Base-by-base conservation (phyloP, 768 basidiomycete genomes). In the Lyophyllum semitale region DNA sequence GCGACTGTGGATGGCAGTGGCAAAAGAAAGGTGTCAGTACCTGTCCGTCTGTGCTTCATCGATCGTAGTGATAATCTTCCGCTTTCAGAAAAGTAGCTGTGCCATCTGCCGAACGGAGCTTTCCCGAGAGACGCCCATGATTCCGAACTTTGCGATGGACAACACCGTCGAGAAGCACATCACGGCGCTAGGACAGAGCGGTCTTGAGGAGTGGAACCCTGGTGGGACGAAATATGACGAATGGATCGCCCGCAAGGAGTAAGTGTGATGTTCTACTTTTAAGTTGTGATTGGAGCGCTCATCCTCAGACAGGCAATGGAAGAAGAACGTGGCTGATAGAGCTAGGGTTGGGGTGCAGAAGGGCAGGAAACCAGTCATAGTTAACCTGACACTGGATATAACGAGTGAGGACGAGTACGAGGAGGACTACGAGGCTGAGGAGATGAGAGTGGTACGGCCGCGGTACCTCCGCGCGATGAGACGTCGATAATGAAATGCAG, bases 121-220 rank as follows among this genome's bases (percentile, higher is more conserved):
- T 33, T 64, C 71, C 3, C 53, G 43, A 13, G 57, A 59, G 8
- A 68, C 60, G 9, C 80, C 85, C 1, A 74, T 91, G 68, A 77
- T 88, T 59, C 84, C 87, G 0, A 90, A 90, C 65, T 81, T 84
- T 63, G 65, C 78, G 1, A 70, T 86, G 59, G 87, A 91, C 62
- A 83, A 74, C 59, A 68, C 77, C 17, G 80, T 91, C 3, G 82
- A 81, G 54, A 83, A 77, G 62, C 81, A 90, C 60, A 68, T 90
- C n/a, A 70, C 75, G 17, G 75, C 82, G 13, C 70, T 79, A 2
- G 75, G 64, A 27, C 58, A 60, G 22, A 79, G 66, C 51, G 82
- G 84, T 22, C 63, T 71, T 25, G 68, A 68, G 17, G 85, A 82
- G 17, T 89, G 86, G 86, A 68, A 75, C 47, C 65, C 68, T 13